phyloP scores from a whole-genome alignment of 768 basidiomycete genomes.

The Russula ochroleuca region DNA sequence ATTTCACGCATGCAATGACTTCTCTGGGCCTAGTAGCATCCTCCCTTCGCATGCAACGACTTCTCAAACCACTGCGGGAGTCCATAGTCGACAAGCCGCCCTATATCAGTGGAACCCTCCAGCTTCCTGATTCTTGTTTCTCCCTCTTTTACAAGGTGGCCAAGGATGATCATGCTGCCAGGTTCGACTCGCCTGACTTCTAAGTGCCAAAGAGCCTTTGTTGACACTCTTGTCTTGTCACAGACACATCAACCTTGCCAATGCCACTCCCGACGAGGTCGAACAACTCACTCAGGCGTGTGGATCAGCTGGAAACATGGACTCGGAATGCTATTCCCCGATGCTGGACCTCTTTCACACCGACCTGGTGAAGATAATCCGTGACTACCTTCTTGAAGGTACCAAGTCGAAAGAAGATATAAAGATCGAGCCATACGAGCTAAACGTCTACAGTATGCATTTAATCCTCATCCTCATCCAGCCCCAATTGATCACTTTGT shows the following conservation, averaged over 20 bases:
- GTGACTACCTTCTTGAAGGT: not conserved
- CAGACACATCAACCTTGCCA: not conserved
- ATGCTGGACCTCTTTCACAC: not conserved
- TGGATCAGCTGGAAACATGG: not conserved
- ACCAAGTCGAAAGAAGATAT: too few species aligned
- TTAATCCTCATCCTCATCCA: not conserved
- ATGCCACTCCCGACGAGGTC: not conserved
- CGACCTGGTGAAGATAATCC: not conserved
- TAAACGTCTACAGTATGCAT: constrained; percentile 1
- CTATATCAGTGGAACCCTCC: too few species aligned
- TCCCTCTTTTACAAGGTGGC: too few species aligned
- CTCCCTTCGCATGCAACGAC: too few species aligned
- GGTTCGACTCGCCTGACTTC: not conserved
- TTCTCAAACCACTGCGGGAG: too few species aligned
- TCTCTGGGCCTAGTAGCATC: too few species aligned
- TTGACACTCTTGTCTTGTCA: not conserved
- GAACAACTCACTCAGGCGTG: constrained; percentile 6
- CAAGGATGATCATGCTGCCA: not conserved
- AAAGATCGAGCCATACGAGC: not conserved
- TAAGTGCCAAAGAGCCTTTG: not conserved
- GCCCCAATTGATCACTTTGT: not conserved
- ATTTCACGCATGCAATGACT: too few species aligned
- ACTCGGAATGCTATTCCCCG: not conserved
- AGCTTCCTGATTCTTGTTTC: too few species aligned
- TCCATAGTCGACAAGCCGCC: too few species aligned